Evolutionary conservation across 176 grass and related monocot species (phyloP).

Genomic region (Triticum monococcum): DNA sequence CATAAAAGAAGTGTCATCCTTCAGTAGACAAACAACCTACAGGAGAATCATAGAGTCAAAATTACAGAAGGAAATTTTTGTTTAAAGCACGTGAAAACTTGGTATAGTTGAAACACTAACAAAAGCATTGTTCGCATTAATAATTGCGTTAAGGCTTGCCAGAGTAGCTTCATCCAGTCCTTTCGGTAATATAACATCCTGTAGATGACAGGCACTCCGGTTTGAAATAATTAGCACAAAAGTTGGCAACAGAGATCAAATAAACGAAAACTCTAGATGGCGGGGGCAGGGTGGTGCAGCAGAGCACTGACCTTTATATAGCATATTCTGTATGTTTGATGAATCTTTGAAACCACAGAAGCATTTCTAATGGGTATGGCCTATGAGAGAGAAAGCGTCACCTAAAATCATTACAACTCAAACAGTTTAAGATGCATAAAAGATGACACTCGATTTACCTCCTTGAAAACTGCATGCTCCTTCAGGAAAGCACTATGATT

Average conservation of each 20-base stretch:
- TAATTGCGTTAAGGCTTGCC: conserved; percentile 60
- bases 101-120: conserved; percentile 53
- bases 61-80: conserved; percentile 11
- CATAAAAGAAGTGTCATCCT: conserved; percentile 86
- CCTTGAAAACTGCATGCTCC: conserved; percentile 66
- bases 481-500: conserved; percentile 71
- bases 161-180: conserved; percentile 65
- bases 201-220: conserved; percentile 35
- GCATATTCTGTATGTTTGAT: conserved; percentile 82
- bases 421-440: conserved; percentile 27
- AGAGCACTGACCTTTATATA: conserved; percentile 67
- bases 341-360: conserved; percentile 72
- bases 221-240: conserved; percentile 23
- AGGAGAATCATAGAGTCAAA: conserved; percentile 21
- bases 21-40: conserved; percentile 72
- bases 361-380: conserved; percentile 69
- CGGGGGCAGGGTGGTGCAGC: not conserved
- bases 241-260: conserved; percentile 21
- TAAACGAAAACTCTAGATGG: conserved; percentile 8
- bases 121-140: conserved; percentile 55
- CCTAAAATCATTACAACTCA: conserved; percentile 30
- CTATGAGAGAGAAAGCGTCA: conserved; percentile 48
- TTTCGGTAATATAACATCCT: conserved; percentile 82
- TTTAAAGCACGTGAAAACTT: conserved; percentile 31
- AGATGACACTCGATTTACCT: conserved; percentile 49